Evolutionary conservation across 441 rosid genomes (phyloP), one percentile per base, ranked within the genome.

Genomic region (Macaranga tanarius): DNA sequence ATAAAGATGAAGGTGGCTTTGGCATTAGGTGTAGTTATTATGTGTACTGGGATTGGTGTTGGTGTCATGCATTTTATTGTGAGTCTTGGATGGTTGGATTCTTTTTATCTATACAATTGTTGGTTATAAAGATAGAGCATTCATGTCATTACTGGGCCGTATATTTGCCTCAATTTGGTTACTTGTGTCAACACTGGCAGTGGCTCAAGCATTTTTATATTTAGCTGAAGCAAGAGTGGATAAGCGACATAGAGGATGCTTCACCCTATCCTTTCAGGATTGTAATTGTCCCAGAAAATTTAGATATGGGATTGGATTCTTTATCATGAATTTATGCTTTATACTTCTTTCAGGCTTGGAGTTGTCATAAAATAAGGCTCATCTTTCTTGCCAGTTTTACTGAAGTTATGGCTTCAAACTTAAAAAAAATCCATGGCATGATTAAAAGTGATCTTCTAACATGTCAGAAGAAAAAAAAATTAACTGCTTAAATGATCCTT

Each of bases 1-100:
- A 95, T 95, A 57, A 84, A 98, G 76, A 88, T 89, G 92, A 95
- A 91, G 91, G 99, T 95, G 51, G 96, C 79, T n/a, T 81, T 95
- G 74, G 99, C 99, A 13, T 81, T 95, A 52, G 92, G 92, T 28
- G 96, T 89, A 77, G 93, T 92, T 78, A 89, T 91, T 72, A 78
- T 92, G 23, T 95, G 98, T 55, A 86, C 90, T 52, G 98, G 96
- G 50, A 31, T 89, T 73, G 98, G 99, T 40, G 90, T 78, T 76
- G 84, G 75, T 59, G 89, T 90, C 52, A 89, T 90, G 96, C 99
- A 91, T 86, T 91, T 83, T 61, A 83, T 90, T 23, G 98, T 92
- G 89, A 55, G 70, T 7, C 87, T 95, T 23, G 92, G 83, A 40
- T 95, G 97, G 99, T 69, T 95, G 77, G 98, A 95, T 82, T 86